Percentiles rank a stretch among this genome's conserved stretches.
phyloP scores from a whole-genome alignment of 371 early-diverging fungal genomes.

The Rhizomucor pusillus region DNA sequence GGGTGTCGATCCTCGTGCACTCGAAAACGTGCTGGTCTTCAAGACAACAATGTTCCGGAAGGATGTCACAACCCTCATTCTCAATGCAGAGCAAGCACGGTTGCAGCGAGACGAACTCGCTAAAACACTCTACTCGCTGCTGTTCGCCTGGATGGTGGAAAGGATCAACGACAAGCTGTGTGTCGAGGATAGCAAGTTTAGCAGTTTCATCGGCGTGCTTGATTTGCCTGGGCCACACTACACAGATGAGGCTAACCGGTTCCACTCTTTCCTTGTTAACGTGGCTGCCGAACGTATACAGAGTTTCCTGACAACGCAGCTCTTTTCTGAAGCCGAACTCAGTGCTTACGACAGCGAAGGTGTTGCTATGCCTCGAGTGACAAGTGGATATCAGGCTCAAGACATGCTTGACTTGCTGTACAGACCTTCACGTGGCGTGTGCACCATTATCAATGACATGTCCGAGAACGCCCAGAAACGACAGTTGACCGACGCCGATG shows the following conservation, averaged over 20 bases:
- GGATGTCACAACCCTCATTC: conserved; percentile 85
- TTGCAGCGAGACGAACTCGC: conserved; percentile 82
- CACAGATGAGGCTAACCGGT: conserved; percentile 25
- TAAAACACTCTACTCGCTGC: conserved; percentile 72
- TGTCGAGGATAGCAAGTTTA: conserved; percentile 56
- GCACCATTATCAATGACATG: conserved; percentile 56
- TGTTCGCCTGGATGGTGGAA: conserved; percentile 89
- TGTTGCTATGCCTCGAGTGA: conserved; percentile 34
- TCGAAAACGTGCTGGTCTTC: conserved; percentile 85
- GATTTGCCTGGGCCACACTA: conserved; percentile 61
- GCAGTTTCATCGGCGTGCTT: conserved; percentile 71
- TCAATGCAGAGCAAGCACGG: conserved; percentile 74
- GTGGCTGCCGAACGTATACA: conserved; percentile 83
- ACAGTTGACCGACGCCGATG: conserved; percentile 37
- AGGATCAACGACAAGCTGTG: conserved; percentile 79
- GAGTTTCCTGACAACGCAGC: conserved; percentile 20
- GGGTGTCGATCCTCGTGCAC: conserved; percentile 75
- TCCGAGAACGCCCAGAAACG: conserved; percentile 32
- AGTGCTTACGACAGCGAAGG: conserved; percentile 28
- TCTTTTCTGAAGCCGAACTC: background rate
- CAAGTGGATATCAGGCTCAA: conserved; percentile 10
- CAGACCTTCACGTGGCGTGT: conserved; percentile 50
- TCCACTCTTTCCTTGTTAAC: conserved; percentile 79
- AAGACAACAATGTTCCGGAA: conserved; percentile 77
- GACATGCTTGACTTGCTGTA: conserved; percentile 43